These are phyloP conservation scores for Saccharomyces mikatae DNA, from an alignment of 805 yeast genomes.

Conservation along the genomic window DNA sequence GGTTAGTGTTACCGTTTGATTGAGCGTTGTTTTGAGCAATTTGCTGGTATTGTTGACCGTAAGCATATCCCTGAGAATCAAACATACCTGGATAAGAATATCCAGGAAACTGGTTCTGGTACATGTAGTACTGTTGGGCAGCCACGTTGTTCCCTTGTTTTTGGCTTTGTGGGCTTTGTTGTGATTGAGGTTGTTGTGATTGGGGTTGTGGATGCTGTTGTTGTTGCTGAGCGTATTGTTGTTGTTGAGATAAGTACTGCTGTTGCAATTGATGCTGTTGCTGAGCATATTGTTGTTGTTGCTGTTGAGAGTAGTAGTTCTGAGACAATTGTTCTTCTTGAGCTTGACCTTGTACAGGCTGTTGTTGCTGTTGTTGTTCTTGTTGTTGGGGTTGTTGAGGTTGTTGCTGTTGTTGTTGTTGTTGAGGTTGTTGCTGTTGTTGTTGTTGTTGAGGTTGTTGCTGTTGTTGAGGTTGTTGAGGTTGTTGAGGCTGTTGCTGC, in stretches of 20 bases:
- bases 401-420: constrained; percentile 8
- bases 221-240: constrained; percentile 13
- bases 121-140: constrained; percentile 31
- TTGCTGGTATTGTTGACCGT: constrained; percentile 25
- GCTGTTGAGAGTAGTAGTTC: constrained; percentile 16
- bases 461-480: constrained; percentile 7
- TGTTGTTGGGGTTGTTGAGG: constrained; percentile 10
- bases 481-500: constrained; percentile 9
- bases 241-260: constrained; percentile 13
- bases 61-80: constrained; percentile 27
- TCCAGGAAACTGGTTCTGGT: constrained; percentile 32
- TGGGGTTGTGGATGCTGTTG: constrained; percentile 27
- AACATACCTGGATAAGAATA: constrained; percentile 32
- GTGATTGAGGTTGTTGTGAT: constrained; percentile 13
- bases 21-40: constrained; percentile 12
- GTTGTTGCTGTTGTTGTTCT: constrained; percentile 3
- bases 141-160: constrained; percentile 11
- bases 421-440: constrained; percentile 7
- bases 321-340: constrained; percentile 17
- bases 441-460: constrained; percentile 7
- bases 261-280: constrained; percentile 30
- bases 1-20: constrained; percentile 11
- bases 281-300: constrained; percentile 19
- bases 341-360: constrained; percentile 7
- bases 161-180: neutral